Evolutionary conservation across 257 asterid genomes (phyloP).

Genomic region (Plantago elongata): DNA sequence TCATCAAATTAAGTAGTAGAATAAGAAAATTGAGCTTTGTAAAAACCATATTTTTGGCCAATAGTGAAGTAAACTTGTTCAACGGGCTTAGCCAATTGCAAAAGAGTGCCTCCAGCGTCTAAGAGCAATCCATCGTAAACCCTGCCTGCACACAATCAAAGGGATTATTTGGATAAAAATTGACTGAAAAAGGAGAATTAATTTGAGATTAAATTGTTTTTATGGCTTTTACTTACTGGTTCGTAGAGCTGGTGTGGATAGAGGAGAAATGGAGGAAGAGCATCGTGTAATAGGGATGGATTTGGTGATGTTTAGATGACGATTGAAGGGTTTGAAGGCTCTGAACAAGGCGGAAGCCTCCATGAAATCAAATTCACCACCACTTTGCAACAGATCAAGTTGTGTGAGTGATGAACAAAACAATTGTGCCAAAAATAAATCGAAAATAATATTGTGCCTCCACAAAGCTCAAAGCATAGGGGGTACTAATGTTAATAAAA

Average conservation of each 20-base stretch:
- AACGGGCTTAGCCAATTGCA: constrained; percentile 79
- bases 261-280: constrained; percentile 31
- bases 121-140: constrained; percentile 70
- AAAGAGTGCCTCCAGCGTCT: constrained; percentile 93
- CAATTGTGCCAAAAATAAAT: no score
- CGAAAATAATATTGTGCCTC: no score
- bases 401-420: no score
- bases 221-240: constrained; percentile 20
- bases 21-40: background rate
- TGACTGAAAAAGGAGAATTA: background rate
- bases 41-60: constrained; percentile 73
- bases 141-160: constrained; percentile 31
- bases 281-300: constrained; percentile 33
- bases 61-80: constrained; percentile 62
- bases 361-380: constrained; percentile 30
- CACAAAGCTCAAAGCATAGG: no score
- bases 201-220: background rate
- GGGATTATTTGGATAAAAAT: background rate
- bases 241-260: constrained; percentile 30
- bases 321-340: constrained; percentile 51
- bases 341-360: constrained; percentile 47
- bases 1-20: background rate
- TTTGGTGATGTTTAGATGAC: constrained; percentile 21
- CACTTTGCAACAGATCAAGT: constrained; percentile 13
- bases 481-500: no score